These are phyloP conservation scores for Tylopilus cervinicoccineus DNA, from an alignment of 768 basidiomycete species.

Conservation along the genomic window DNA sequence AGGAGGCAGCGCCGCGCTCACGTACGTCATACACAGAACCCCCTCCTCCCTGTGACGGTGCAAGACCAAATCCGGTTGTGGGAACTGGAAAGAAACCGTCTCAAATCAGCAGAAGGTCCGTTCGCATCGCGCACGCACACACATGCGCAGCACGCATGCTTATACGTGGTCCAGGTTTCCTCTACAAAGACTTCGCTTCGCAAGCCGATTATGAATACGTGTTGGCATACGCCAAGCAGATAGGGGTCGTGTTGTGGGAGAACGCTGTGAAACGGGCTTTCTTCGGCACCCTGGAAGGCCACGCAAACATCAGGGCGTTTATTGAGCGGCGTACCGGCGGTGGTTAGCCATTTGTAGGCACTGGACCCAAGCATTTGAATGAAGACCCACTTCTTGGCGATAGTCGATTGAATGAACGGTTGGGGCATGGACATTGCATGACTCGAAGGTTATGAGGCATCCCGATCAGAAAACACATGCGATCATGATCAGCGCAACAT, in stretches of 20 bases:
- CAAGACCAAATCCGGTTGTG: constrained; percentile 97
- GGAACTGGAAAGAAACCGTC: constrained; percentile 92
- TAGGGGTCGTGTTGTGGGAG: constrained; percentile 84
- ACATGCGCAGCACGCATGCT: constrained; percentile 11
- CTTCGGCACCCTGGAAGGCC: constrained; percentile 77
- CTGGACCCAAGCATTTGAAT: not conserved
- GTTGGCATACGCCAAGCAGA: constrained; percentile 76
- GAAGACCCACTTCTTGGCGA: constrained; percentile 3
- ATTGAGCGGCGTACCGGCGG: constrained; percentile 65
- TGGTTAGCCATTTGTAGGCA: constrained; percentile 14
- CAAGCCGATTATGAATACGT: constrained; percentile 87
- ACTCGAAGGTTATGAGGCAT: not conserved
- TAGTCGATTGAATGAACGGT: constrained; percentile 5
- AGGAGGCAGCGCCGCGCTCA: constrained; percentile 2
- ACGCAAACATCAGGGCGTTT: constrained; percentile 73
- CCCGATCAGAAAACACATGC: constrained; percentile 2
- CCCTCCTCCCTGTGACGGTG: constrained; percentile 92
- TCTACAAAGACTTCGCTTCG: constrained; percentile 86
- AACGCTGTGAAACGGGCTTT: constrained; percentile 69
- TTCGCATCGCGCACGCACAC: constrained; percentile 4
- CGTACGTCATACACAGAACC: constrained; percentile 54
- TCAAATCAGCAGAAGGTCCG: constrained; percentile 84
- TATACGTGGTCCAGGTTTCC: constrained; percentile 56
- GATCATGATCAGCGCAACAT: constrained; percentile 13
- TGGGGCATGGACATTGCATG: not conserved